A percentile compares a stretch with the other conserved stretches of the same genome.
These are phyloP conservation scores for Pyricularia grisea DNA, from an alignment of 2,329 filamentous ascomycete genomes.

Conservation along the genomic window DNA sequence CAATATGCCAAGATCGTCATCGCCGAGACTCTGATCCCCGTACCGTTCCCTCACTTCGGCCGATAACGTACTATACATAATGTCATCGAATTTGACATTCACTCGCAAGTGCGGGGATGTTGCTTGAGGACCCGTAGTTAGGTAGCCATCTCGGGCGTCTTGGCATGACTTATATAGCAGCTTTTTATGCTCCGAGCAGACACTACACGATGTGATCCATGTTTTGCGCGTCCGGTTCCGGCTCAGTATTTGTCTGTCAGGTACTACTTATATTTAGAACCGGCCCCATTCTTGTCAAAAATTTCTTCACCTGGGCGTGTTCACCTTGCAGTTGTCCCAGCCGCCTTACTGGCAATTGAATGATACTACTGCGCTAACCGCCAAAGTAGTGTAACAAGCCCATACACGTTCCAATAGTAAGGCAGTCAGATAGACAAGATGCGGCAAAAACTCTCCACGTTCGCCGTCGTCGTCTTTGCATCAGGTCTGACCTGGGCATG, in stretches of 20 bases:
- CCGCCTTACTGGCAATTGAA: neutral
- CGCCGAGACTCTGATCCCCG: neutral
- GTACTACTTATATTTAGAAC: neutral
- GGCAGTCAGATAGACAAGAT: neutral
- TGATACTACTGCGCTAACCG: neutral
- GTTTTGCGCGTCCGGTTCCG: neutral
- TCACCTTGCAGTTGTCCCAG: neutral
- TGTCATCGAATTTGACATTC: neutral
- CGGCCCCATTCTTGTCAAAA: neutral
- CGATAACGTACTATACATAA: neutral
- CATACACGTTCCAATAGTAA: neutral
- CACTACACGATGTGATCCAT: neutral
- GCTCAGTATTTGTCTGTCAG: neutral
- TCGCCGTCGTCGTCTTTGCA: neutral
- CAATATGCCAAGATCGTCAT: neutral
- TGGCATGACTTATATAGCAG: neutral
- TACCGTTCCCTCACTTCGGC: neutral
- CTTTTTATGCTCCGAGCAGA: neutral
- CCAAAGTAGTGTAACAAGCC: neutral
- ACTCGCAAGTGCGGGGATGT: neutral
- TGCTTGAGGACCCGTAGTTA: neutral
- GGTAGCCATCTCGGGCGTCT: neutral
- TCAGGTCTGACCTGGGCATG: neutral
- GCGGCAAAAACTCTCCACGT: neutral
- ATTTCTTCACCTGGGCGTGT: neutral